Evolutionary conservation across 805 yeast genomes (phyloP).

Genomic region (Ascoidea tarda): DNA sequence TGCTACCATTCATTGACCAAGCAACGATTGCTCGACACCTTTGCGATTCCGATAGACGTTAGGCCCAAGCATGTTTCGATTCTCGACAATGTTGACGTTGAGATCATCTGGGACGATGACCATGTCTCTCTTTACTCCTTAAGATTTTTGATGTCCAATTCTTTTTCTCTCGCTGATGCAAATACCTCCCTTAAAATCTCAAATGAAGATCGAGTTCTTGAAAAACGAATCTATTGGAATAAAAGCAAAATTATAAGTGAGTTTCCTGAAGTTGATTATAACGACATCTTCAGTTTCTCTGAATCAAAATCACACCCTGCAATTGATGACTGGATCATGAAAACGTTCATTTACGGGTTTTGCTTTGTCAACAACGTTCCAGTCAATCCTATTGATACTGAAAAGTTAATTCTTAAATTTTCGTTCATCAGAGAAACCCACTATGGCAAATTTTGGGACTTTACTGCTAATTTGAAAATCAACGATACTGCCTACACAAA

Average conservation of each 20-base stretch:
- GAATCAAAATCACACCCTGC: slow-evolving; percentile 20
- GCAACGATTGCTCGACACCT: slow-evolving; percentile 45
- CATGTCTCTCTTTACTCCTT: slow-evolving; percentile 7
- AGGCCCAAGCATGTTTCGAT: slow-evolving; percentile 7
- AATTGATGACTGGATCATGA: slow-evolving; percentile 38
- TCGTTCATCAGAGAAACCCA: slow-evolving; percentile 55
- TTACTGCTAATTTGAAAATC: slow-evolving; percentile 52
- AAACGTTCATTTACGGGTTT: slow-evolving; percentile 44
- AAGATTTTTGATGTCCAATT: slow-evolving; percentile 11
- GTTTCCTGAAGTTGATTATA: slow-evolving; percentile 35
- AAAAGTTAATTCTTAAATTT: slow-evolving; percentile 39
- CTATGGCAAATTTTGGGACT: slow-evolving; percentile 75
- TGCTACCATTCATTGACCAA: slow-evolving; percentile 43
- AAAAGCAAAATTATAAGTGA: slow-evolving; percentile 23
- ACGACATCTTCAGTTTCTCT: slow-evolving; percentile 27
- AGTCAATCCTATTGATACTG: slow-evolving; percentile 42
- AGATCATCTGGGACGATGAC: slow-evolving; percentile 24
- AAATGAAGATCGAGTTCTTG: slow-evolving; percentile 14
- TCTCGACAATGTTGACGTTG: slow-evolving; percentile 7
- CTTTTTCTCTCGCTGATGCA: background rate
- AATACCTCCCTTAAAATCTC: slow-evolving; percentile 14
- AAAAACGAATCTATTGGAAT: slow-evolving; percentile 29
- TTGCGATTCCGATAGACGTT: slow-evolving; percentile 22
- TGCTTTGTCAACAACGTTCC: slow-evolving; percentile 50
- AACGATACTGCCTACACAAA: slow-evolving; percentile 64